Evolutionary conservation across 176 grass and related monocot species (phyloP).

Genomic region (Eleusine coracana): DNA sequence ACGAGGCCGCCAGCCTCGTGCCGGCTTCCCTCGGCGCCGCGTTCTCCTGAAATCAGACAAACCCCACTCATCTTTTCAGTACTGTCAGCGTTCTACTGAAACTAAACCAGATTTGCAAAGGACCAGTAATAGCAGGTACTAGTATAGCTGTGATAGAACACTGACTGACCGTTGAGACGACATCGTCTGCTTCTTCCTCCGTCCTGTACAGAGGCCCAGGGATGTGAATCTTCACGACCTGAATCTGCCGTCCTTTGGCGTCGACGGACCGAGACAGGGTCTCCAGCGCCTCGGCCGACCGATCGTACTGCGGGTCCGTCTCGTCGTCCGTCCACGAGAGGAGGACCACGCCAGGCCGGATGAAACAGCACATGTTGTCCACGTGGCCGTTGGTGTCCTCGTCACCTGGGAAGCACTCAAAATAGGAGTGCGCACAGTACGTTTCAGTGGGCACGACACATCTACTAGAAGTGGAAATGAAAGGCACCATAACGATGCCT

Average conservation of each 20-base stretch:
- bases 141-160: not conserved
- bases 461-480: too few species aligned
- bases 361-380: slow-evolving; percentile 89
- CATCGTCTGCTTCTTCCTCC: slow-evolving; percentile 70
- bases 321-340: slow-evolving; percentile 83
- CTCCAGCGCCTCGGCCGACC: slow-evolving; percentile 75
- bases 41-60: slow-evolving; percentile 48
- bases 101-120: not conserved
- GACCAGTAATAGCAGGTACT: not conserved
- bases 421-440: too few species aligned
- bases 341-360: slow-evolving; percentile 69
- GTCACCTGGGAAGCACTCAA: slow-evolving; percentile 51
- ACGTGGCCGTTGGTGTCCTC: slow-evolving; percentile 91
- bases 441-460: too few species aligned
- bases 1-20: slow-evolving; percentile 78
- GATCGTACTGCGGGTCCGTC: slow-evolving; percentile 68
- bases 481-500: too few species aligned
- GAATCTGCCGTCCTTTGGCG: slow-evolving; percentile 61
- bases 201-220: slow-evolving; percentile 87
- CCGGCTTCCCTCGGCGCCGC: slow-evolving; percentile 61
- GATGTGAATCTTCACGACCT: slow-evolving; percentile 81
- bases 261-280: slow-evolving; percentile 54
- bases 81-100: not conserved
- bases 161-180: slow-evolving; percentile 47
- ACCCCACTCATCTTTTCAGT: not conserved